These are phyloP conservation scores for Penicillium angulare DNA, from an alignment of 495 filamentous ascomycete species.

Conservation along the genomic window DNA sequence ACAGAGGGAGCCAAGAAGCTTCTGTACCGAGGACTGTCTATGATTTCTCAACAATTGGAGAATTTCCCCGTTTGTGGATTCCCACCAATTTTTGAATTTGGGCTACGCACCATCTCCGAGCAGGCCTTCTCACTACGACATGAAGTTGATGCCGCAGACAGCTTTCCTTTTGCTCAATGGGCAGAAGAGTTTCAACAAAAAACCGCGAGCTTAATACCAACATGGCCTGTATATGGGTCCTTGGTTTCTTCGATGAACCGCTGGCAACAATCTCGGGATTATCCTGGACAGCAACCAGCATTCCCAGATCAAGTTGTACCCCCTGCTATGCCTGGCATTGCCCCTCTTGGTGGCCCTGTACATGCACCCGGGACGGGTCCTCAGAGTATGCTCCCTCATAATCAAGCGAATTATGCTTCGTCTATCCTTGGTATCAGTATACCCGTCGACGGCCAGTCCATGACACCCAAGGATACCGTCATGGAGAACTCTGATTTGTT, in stretches of 20 bases:
- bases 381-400: not conserved
- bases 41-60: constrained; percentile 47
- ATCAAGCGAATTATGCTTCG: constrained; percentile 23
- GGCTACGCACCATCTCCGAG: constrained; percentile 39
- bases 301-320: constrained; percentile 8
- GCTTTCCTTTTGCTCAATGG: constrained; percentile 42
- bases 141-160: constrained; percentile 29
- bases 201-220: constrained; percentile 21
- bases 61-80: constrained; percentile 48
- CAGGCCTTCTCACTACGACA: constrained; percentile 36
- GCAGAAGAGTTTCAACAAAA: constrained; percentile 38
- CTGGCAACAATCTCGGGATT: constrained; percentile 28
- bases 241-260: constrained; percentile 33
- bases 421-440: constrained; percentile 42
- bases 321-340: constrained; percentile 1
- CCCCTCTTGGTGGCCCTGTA: constrained; percentile 3
- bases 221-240: constrained; percentile 41
- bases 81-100: constrained; percentile 46
- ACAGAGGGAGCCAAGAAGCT: constrained; percentile 46
- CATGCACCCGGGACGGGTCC: not conserved
- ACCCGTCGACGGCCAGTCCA: constrained; percentile 34
- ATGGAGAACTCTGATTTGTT: constrained; percentile 33
- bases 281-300: constrained; percentile 5
- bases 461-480: constrained; percentile 37
- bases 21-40: constrained; percentile 40